These are phyloP conservation scores for Botrytis hyacinthi DNA, from an alignment of 2,329 filamentous ascomycete species.

Conservation along the genomic window DNA sequence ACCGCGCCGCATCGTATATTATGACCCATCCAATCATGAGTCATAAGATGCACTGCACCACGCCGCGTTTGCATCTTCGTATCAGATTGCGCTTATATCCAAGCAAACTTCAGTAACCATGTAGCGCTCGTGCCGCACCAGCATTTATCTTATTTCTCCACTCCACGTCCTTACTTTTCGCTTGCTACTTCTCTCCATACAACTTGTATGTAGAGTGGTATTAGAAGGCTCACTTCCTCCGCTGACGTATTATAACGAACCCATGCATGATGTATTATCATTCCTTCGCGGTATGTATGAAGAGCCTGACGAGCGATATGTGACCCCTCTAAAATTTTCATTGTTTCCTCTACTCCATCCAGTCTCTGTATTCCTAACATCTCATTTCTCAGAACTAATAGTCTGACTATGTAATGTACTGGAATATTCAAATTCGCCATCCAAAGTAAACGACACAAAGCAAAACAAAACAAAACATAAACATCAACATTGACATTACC, in stretches of 20 bases:
- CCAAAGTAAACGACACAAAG: neutral
- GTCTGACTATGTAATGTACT: neutral
- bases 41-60: neutral
- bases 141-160: neutral
- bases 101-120: neutral
- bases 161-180: neutral
- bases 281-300: neutral
- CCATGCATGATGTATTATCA: neutral
- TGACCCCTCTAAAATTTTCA: neutral
- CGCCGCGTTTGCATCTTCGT: neutral
- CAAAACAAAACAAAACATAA: neutral
- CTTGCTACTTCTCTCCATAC: neutral
- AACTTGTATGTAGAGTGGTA: neutral
- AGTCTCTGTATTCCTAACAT: neutral
- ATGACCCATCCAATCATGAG: neutral
- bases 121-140: neutral
- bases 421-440: neutral
- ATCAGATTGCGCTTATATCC: neutral
- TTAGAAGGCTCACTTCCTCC: neutral
- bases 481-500: neutral
- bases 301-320: neutral
- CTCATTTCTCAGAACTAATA: neutral
- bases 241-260: neutral
- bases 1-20: neutral
- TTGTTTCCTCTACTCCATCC: neutral